Conservation (phyloP, 202 grass and related monocot genomes). For the Bolboschoenoplectus hybrid region DNA sequence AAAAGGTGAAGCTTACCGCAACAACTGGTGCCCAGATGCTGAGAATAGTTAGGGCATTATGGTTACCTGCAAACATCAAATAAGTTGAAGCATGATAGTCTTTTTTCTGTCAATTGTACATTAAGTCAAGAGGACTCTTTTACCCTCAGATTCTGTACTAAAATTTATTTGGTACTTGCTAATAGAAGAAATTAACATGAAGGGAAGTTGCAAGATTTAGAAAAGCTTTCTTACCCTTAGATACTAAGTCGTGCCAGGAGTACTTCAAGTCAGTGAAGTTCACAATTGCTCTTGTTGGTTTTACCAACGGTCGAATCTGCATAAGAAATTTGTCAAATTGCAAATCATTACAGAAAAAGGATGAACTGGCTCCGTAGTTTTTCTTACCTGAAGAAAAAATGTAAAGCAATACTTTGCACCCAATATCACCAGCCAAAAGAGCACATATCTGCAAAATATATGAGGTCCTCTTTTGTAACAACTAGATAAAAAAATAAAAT, state of each 20-base stretch:
- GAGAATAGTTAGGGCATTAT: constrained; percentile 88
- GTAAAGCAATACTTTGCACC: constrained; percentile 90
- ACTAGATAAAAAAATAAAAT: not conserved
- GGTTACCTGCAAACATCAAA: constrained; percentile 73
- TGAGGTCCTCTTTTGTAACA: constrained; percentile 32
- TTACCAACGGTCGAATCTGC: constrained; percentile 80
- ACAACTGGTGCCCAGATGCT: constrained; percentile 83
- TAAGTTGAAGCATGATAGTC: not conserved
- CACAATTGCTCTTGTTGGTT: constrained; percentile 68
- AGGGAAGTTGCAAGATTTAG: constrained; percentile 1
- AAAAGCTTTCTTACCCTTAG: constrained; percentile 64
- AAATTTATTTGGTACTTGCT: not conserved
- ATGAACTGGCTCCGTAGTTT: constrained; percentile 23
- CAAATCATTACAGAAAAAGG: constrained; percentile 10
- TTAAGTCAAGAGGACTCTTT: not conserved
- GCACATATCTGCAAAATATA: constrained; percentile 64
- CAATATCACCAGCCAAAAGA: constrained; percentile 84
- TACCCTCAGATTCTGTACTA: not conserved
- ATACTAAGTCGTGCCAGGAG: constrained; percentile 85
- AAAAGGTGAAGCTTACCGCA: constrained; percentile 64
- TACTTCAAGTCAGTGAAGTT: constrained; percentile 62
- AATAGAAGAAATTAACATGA: not conserved
- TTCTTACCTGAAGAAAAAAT: constrained; percentile 95
- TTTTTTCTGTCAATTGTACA: not conserved
- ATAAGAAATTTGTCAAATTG: constrained; percentile 42